phyloP scores from a whole-genome alignment of 2,329 filamentous ascomycete species.

The Gremmenia infestans region DNA sequence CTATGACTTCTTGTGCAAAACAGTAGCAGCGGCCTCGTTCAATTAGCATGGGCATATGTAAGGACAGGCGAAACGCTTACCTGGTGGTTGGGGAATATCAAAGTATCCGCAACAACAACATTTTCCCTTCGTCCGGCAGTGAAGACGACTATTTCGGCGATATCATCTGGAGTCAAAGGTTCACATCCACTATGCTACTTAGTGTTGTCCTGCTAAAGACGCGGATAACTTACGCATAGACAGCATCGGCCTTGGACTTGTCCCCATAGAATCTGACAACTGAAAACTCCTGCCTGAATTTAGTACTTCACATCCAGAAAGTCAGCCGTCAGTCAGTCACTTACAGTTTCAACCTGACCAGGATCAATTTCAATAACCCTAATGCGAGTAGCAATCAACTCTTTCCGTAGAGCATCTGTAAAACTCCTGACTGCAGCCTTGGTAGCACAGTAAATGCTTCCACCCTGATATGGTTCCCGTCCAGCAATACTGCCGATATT shows the following conservation, averaged over 20 bases:
- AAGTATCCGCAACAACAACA: slow-evolving; percentile 80
- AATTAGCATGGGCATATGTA: slow-evolving; percentile 28
- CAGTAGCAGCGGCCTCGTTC: slow-evolving; percentile 35
- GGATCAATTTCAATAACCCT: slow-evolving; percentile 86
- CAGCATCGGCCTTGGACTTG: slow-evolving; percentile 81
- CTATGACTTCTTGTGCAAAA: slow-evolving; percentile 40
- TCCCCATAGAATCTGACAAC: slow-evolving; percentile 85
- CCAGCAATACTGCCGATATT: slow-evolving; percentile 94
- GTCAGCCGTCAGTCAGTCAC: slow-evolving; percentile 18
- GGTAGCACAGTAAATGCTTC: slow-evolving; percentile 87
- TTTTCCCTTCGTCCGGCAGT: slow-evolving; percentile 80
- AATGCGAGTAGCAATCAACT: slow-evolving; percentile 75
- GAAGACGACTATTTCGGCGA: slow-evolving; percentile 88
- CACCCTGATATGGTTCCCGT: slow-evolving; percentile 77
- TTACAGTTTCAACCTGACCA: slow-evolving; percentile 83
- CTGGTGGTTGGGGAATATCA: slow-evolving; percentile 88
- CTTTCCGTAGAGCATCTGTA: slow-evolving; percentile 75
- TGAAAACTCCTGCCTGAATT: slow-evolving; percentile 66
- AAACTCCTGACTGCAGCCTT: slow-evolving; percentile 86
- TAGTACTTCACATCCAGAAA: slow-evolving; percentile 2
- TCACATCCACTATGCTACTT: slow-evolving; percentile 57
- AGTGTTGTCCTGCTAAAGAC: slow-evolving; percentile 3
- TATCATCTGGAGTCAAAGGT: slow-evolving; percentile 82
- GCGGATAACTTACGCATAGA: slow-evolving; percentile 63
- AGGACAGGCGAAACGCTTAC: slow-evolving; percentile 41